Percentiles rank a stretch among this genome's conserved stretches.
These are phyloP conservation scores for Achaetomiella virescens DNA, from an alignment of 495 filamentous ascomycete species.

Conservation along the genomic window DNA sequence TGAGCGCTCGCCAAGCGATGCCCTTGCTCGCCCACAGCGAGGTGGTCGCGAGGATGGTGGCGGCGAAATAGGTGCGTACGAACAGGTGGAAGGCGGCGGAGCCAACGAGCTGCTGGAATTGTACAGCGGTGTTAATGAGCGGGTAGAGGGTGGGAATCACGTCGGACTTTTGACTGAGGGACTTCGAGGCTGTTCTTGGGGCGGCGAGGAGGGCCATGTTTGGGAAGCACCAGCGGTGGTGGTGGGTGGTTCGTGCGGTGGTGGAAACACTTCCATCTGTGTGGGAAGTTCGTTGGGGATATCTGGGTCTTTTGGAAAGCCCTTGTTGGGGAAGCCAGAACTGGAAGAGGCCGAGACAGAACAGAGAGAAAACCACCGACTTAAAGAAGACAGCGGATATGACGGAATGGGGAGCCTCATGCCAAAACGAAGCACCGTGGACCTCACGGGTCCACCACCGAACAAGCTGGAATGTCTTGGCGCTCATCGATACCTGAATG, in stretches of 20 bases:
- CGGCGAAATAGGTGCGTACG: constrained; percentile 22
- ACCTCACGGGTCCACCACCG: neutral
- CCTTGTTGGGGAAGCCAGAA: neutral
- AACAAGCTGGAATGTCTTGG: constrained; percentile 24
- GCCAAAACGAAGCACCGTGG: neutral
- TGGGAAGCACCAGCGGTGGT: neutral
- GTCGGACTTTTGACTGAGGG: constrained; percentile 16
- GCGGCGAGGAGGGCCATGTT: constrained; percentile 30
- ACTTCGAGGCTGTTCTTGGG: constrained; percentile 24
- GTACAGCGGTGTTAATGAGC: constrained; percentile 23
- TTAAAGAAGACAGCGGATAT: neutral
- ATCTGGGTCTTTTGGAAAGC: neutral
- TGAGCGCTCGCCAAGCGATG: constrained; percentile 16
- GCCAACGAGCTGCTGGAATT: constrained; percentile 28
- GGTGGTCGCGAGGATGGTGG: constrained; percentile 14
- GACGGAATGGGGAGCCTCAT: neutral
- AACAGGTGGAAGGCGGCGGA: constrained; percentile 21
- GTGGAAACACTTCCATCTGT: neutral
- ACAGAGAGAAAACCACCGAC: neutral
- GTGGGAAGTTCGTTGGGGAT: neutral
- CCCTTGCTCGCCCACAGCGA: constrained; percentile 14
- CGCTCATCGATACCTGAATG: constrained; percentile 9
- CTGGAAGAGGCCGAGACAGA: neutral
- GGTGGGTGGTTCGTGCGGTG: neutral
- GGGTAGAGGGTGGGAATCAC: constrained; percentile 21